A percentile compares a stretch with the other conserved stretches of the same genome.
These are phyloP conservation scores for Stipa capillata DNA, from an alignment of 176 grass and related monocot genomes.

Conservation along the genomic window DNA sequence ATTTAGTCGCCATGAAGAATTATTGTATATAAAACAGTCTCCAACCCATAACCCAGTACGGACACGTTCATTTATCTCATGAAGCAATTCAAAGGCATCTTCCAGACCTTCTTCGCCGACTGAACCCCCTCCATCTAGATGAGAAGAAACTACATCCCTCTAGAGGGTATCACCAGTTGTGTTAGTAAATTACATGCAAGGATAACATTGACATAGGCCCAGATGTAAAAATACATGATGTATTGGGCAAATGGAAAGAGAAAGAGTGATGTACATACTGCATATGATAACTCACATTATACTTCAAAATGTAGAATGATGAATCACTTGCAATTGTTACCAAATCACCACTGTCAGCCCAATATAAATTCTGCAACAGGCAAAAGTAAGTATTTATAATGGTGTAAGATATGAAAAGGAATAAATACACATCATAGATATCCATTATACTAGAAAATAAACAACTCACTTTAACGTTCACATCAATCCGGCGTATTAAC, in stretches of 20 bases:
- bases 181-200: neutral
- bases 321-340: slow-evolving; percentile 70
- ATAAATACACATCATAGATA: neutral
- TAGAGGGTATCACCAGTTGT: neutral
- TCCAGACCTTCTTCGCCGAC: too few species aligned
- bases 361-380: slow-evolving; percentile 67
- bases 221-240: neutral
- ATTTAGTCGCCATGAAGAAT: slow-evolving; percentile 62
- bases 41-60: too few species aligned
- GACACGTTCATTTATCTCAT: too few species aligned
- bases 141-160: slow-evolving; percentile 65
- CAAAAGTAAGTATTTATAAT: neutral
- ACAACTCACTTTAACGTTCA: slow-evolving; percentile 57
- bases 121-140: too few species aligned
- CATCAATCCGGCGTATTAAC: slow-evolving; percentile 82
- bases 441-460: neutral
- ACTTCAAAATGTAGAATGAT: too few species aligned
- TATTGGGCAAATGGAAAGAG: neutral
- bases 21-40: slow-evolving; percentile 77
- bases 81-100: too few species aligned
- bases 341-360: too few species aligned
- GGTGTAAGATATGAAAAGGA: neutral
- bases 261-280: neutral
- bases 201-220: neutral
- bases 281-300: slow-evolving; percentile 49